Conservation (phyloP, 257 asterid species). For the Penstemon davidsonii region DNA sequence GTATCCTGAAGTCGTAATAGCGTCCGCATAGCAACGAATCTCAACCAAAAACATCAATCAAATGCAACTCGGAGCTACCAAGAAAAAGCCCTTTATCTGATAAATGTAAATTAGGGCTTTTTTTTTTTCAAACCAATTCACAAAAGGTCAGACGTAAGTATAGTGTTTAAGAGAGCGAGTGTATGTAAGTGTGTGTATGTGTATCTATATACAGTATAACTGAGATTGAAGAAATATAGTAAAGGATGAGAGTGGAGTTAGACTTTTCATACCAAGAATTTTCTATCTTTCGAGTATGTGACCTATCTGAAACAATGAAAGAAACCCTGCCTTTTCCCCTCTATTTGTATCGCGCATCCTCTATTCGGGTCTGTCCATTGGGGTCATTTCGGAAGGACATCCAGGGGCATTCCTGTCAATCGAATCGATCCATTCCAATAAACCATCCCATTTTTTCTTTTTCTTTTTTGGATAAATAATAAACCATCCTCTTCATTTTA, state of each 20-base stretch:
- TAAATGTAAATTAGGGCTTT: conserved; percentile 20
- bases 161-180: conserved; percentile 21
- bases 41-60: conserved; percentile 17
- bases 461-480: too few relatives aligned
- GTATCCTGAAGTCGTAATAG: conserved; percentile 23
- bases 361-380: conserved; percentile 6
- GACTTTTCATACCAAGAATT: conserved; percentile 45
- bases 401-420: conserved; percentile 21
- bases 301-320: conserved; percentile 35
- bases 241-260: conserved; percentile 45
- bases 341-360: not conserved
- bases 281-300: conserved; percentile 34
- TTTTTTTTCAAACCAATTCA: conserved; percentile 16
- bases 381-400: conserved; percentile 4
- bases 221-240: conserved; percentile 36
- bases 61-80: conserved; percentile 17
- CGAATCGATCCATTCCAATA: not conserved
- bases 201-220: conserved; percentile 22
- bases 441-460: too few relatives aligned
- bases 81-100: conserved; percentile 20
- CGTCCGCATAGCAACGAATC: conserved; percentile 21
- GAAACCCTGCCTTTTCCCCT: conserved; percentile 15
- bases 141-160: conserved; percentile 23
- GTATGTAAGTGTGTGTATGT: conserved; percentile 15
- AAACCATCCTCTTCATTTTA: too few relatives aligned